Percentiles rank a stretch among this genome's conserved stretches.
These are phyloP conservation scores for Musa schizocarpa DNA, from an alignment of 176 grass and related monocot species.

Conservation along the genomic window DNA sequence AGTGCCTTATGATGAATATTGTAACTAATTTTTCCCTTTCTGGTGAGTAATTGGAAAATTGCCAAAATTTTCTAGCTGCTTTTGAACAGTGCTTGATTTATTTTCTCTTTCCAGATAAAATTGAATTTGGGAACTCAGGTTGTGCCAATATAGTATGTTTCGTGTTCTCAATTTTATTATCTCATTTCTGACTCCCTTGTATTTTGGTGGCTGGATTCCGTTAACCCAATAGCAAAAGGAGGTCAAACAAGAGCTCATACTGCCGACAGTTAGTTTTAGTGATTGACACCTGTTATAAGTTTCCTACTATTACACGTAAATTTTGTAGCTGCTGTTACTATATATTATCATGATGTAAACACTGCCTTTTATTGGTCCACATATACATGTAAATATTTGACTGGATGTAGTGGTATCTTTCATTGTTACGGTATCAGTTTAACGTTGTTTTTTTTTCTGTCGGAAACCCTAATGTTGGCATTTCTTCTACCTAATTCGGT, in stretches of 20 bases:
- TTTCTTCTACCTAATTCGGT: conserved; percentile 2
- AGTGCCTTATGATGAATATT: too few relatives aligned
- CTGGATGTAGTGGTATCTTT: background rate
- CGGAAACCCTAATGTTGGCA: conserved; percentile 1
- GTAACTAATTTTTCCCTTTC: too few relatives aligned
- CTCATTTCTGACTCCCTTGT: background rate
- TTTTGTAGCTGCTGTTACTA: too few relatives aligned
- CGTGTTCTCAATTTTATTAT: background rate
- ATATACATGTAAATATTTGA: too few relatives aligned
- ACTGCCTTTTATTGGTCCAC: too few relatives aligned
- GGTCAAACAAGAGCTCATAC: background rate
- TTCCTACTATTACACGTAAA: too few relatives aligned
- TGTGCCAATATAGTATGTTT: background rate
- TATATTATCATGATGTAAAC: too few relatives aligned
- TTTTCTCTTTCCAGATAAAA: too few relatives aligned
- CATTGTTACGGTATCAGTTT: background rate
- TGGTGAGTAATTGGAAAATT: too few relatives aligned
- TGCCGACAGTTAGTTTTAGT: background rate
- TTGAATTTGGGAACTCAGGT: too few relatives aligned
- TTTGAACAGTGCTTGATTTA: too few relatives aligned
- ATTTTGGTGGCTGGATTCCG: background rate
- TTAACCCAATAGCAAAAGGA: background rate
- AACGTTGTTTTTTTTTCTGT: background rate
- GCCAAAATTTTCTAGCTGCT: too few relatives aligned
- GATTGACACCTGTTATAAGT: background rate